phyloP scores from a whole-genome alignment of 2,329 filamentous ascomycete genomes.

The Paecilomyces sp. region DNA sequence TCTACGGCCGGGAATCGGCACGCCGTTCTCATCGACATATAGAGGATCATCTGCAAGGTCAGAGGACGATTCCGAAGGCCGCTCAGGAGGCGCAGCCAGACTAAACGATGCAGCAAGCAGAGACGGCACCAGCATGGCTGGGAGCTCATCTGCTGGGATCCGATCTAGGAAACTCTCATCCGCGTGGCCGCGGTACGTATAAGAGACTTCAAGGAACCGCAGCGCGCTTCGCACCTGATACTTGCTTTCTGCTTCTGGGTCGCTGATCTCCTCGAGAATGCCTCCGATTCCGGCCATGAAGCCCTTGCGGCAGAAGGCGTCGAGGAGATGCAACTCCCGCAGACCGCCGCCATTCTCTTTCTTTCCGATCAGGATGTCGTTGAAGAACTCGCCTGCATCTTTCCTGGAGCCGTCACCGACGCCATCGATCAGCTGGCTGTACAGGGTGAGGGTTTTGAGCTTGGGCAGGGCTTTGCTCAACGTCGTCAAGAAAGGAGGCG shows the following conservation, averaged over 20 bases:
- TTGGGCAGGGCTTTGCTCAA: conserved; percentile 34
- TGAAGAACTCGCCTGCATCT: conserved; percentile 38
- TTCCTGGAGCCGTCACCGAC: conserved; percentile 28
- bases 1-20: conserved; percentile 4
- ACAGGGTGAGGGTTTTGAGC: conserved; percentile 38
- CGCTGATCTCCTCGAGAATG: conserved; percentile 11
- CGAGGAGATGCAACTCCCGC: conserved; percentile 40
- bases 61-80: conserved; percentile 12
- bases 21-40: conserved; percentile 7
- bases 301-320: conserved; percentile 37
- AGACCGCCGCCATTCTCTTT: conserved; percentile 23
- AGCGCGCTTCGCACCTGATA: conserved; percentile 17
- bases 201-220: conserved; percentile 41
- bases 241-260: background rate
- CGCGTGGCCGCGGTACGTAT: conserved; percentile 38
- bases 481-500: conserved; percentile 33
- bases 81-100: conserved; percentile 21
- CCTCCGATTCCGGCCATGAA: conserved; percentile 29
- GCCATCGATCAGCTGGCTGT: conserved; percentile 40
- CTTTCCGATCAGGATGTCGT: conserved; percentile 1
- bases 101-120: conserved; percentile 34
- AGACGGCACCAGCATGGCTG: conserved; percentile 26
- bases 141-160: conserved; percentile 31
- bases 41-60: conserved; percentile 12
- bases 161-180: conserved; percentile 36